Evolutionary conservation across 345 rosid species (phyloP), one percentile per base, ranked within the genome.

Genomic region (Nephelium lappaceum): DNA sequence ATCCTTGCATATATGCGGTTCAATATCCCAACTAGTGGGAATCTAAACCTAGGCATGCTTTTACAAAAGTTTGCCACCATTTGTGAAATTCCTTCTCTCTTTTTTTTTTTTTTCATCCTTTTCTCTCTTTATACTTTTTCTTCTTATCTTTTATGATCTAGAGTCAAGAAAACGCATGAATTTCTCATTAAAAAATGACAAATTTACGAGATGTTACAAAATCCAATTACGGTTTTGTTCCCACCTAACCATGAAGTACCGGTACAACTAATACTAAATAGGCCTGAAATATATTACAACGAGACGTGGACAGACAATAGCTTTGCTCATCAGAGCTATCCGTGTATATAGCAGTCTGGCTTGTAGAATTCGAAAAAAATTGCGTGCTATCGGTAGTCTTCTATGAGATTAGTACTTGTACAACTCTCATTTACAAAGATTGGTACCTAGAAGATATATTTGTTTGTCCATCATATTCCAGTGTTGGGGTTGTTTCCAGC

Each of bases 401-500:
- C 47, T 4, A 47, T 0, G 19, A 19, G 66, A 75, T 19, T 43
- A 43, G 45, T 38, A 24, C 10, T 1, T 9, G 24, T 18, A 77
- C 27, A 61, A 6, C 78, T 73, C 72, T 58, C 64, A 70, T 69
- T 80, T 64, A 74, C 83, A 70, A 51, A 53, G 58, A 53, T 5
- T 5, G 38, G 41, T 49, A n/a, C 64, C 80, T 21, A 53, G 23
- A 4, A 21, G 9, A 51, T 75, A 11, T 51, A 19, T 31, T n/a
- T n/a, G 3, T 11, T 5, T 23, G 36, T 19, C 25, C 18, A 53
- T 90, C 87, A 91, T 72, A 84, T 68, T 38, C 87, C 86, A 3
- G 87, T 80, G 61, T 93, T 93, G 67, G 93, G 98, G 79, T 93
- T 95, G 91, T 95, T 91, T 66, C 98, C 99, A 2, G 99, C 97